Evolutionary conservation across 208 protist genomes (phyloP).

Genomic region (Leishmania braziliensis): DNA sequence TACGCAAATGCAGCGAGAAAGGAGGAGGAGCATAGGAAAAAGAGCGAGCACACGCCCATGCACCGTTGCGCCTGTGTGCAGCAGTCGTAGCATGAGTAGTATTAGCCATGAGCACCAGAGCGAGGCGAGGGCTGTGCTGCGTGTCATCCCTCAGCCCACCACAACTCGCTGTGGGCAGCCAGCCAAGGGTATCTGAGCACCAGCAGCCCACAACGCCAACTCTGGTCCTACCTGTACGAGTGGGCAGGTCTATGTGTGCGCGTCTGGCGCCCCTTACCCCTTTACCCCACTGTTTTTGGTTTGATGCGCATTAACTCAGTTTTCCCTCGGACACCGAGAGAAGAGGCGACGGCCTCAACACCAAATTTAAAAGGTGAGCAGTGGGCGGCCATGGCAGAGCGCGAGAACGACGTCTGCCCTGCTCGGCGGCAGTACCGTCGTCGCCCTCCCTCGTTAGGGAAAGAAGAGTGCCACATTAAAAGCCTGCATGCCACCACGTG

Average conservation of each 20-base stretch:
- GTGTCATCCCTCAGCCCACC: not conserved
- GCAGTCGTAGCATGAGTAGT: not conserved
- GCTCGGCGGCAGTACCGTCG: not conserved
- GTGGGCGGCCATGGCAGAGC: not conserved
- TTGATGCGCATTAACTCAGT: not conserved
- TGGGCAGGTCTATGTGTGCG: not conserved
- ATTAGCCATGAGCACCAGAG: not conserved
- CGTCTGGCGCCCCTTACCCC: not conserved
- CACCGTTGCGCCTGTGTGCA: not conserved
- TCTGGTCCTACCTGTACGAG: not conserved
- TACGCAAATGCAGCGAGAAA: not conserved
- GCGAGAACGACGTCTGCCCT: not conserved
- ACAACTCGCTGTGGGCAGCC: not conserved
- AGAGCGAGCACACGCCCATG: not conserved
- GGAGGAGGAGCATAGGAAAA: not conserved
- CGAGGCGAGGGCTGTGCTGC: not conserved
- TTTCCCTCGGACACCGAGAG: not conserved
- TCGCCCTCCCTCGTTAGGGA: not conserved
- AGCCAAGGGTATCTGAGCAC: not conserved
- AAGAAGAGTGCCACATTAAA: not conserved
- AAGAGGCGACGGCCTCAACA: not conserved
- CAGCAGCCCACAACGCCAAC: not conserved
- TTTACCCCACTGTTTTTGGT: not conserved
- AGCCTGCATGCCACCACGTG: not conserved
- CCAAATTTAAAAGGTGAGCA: not conserved